phyloP scores from a whole-genome alignment of 73 alveolate genomes.

The Tetrahymena malaccensis region DNA sequence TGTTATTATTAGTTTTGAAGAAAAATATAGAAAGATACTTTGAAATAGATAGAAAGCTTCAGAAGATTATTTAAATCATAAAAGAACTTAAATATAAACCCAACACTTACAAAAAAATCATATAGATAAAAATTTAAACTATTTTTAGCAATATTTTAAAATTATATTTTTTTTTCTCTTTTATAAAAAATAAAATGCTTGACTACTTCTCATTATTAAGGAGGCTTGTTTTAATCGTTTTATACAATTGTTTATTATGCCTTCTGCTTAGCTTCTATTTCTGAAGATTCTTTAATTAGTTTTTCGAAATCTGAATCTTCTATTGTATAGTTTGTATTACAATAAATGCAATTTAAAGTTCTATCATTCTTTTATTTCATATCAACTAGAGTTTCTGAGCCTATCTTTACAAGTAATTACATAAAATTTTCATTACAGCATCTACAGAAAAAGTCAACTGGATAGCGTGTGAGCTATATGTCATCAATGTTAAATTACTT shows the following conservation, averaged over 20 bases:
- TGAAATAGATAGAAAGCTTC: neutral
- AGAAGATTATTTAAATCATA: no score
- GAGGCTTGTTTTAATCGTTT: neutral
- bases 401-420: neutral
- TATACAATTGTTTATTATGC: neutral
- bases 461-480: neutral
- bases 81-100: no score
- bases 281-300: neutral
- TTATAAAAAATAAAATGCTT: no score
- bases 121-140: no score
- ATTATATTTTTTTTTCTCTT: no score
- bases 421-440: neutral
- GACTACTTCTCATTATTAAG: neutral
- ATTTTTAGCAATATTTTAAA: no score
- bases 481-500: neutral
- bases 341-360: neutral
- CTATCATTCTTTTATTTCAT: neutral
- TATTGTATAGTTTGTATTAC: neutral
- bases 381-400: neutral
- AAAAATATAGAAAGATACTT: neutral
- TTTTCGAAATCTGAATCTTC: neutral
- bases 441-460: neutral
- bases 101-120: neutral
- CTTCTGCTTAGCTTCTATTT: neutral
- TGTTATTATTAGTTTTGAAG: no score